Base-by-base conservation (phyloP, 768 basidiomycete species). In the Lactarius tabidus region DNA sequence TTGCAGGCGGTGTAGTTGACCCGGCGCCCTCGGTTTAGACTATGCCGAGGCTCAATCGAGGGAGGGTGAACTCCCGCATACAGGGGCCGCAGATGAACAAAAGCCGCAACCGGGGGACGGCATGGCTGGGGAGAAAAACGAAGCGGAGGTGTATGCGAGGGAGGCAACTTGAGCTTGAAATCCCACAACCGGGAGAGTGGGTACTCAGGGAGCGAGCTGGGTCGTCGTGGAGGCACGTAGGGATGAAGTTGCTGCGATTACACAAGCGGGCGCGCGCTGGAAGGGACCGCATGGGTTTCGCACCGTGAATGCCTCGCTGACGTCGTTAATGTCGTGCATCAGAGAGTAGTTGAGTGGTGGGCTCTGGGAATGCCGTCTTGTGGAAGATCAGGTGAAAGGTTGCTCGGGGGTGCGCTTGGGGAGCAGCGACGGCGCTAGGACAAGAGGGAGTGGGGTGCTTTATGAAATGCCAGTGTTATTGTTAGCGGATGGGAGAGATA, bases 271-370 rank as follows among this genome's bases (percentile, higher is more conserved):
- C 0, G 79, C 70, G 10, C 70, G 77, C 70, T 88, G 86, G 69
- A 88, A 90, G 0, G 89, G 87, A 12, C 88, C 70, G 6, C 75
- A 60, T 0, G 89, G 90, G 0, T 90, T 89, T 23, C 81, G 75
- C 60, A 89, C 84, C 2, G 91, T 65, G 0, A 87, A 84, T 1
- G 79, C 75, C 71, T 92, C 90, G 17, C 88, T n/a, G n/a, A n/a
- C 90, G 4, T 81, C 77, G 54, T 73, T 68, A n/a, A 77, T 55
- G 56, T 86, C 80, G 4, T 89, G 82, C 2, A 79, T 68, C 0
- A 83, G 77, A 0, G 89, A 89, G 70, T 91, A 92, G 0, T 89
- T 84, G 0, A 90, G 90, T 1, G 89, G 90, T 12, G 78, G 75
- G 23, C 86, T 85, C 20, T 86, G 2, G 76, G 72, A 33, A 81